A percentile compares a stretch with the other conserved stretches of the same genome.
Conservation (phyloP, 148 eudicot genomes). For the Fallopia convolvulus region DNA sequence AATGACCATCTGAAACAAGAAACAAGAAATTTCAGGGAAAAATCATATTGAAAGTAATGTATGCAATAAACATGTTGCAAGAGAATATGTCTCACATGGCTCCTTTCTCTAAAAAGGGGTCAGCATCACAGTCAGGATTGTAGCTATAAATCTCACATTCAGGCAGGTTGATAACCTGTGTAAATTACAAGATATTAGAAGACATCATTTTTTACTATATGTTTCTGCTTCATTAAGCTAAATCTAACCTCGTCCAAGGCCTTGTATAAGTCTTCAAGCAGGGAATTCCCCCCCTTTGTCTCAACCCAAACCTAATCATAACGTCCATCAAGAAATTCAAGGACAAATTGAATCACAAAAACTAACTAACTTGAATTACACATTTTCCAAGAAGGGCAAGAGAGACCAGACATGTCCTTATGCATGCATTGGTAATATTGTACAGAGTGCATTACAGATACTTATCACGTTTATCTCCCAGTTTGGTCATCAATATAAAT, state of each 20-base stretch:
- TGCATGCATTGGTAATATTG: not conserved
- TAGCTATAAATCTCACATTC: slow-evolving; percentile 95
- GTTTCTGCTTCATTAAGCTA: not conserved
- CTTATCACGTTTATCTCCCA: not conserved
- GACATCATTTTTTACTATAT: not conserved
- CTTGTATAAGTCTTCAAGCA: slow-evolving; percentile 65
- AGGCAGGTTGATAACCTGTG: slow-evolving; percentile 73
- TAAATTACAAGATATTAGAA: slow-evolving; percentile 17
- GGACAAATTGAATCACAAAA: not conserved
- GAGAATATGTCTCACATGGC: slow-evolving; percentile 52
- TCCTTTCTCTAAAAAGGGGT: slow-evolving; percentile 79
- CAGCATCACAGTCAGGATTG: slow-evolving; percentile 79
- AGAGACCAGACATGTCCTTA: not conserved
- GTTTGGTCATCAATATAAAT: not conserved
- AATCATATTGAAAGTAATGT: not conserved
- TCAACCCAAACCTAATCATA: slow-evolving; percentile 60
- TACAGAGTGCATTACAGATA: not conserved
- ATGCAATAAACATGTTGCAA: not conserved
- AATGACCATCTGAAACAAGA: slow-evolving; percentile 73
- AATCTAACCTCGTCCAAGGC: slow-evolving; percentile 83
- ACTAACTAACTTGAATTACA: not conserved
- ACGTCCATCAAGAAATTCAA: not conserved
- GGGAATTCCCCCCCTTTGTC: slow-evolving; percentile 53
- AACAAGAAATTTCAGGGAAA: not conserved
- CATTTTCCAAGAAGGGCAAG: not conserved